phyloP scores from a whole-genome alignment of 768 basidiomycete species.

The Auriscalpium orientale region DNA sequence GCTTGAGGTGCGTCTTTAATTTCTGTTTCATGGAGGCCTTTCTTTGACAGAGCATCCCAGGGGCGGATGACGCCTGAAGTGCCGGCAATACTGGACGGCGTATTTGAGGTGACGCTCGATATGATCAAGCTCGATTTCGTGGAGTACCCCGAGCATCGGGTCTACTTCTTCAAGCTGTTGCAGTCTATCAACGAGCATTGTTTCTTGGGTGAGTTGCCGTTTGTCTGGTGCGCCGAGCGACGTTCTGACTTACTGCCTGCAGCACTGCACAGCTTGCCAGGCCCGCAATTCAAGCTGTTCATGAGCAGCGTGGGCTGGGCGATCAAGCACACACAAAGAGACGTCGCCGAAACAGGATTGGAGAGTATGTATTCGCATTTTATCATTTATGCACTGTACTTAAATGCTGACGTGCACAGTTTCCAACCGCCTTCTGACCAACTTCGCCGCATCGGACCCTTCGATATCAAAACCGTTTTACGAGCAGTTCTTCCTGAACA shows the following conservation, averaged over 20 bases:
- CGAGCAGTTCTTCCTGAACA: constrained; percentile 90
- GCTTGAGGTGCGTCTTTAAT: constrained; percentile 61
- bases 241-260: not conserved
- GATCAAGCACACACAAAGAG: constrained; percentile 99
- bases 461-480: constrained; percentile 87
- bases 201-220: constrained; percentile 71
- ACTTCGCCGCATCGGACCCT: constrained; percentile 78
- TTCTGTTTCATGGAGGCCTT: not conserved
- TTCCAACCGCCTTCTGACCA: constrained; percentile 90
- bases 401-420: constrained; percentile 38
- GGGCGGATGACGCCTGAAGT: constrained; percentile 28
- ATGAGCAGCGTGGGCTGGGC: constrained; percentile 99
- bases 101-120: constrained; percentile 92
- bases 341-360: constrained; percentile 88
- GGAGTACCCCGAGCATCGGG: constrained; percentile 97
- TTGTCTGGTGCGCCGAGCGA: no score
- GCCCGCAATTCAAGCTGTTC: constrained; percentile 90
- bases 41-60: constrained; percentile 6
- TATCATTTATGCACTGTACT: not conserved
- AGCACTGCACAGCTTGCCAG: constrained; percentile 85
- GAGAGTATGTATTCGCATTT: constrained; percentile 43
- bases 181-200: constrained; percentile 88
- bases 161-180: constrained; percentile 93
- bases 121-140: constrained; percentile 99
- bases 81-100: constrained; percentile 89